These are phyloP conservation scores for Apium graveolens DNA, from an alignment of 129 eudicot species.

Conservation along the genomic window DNA sequence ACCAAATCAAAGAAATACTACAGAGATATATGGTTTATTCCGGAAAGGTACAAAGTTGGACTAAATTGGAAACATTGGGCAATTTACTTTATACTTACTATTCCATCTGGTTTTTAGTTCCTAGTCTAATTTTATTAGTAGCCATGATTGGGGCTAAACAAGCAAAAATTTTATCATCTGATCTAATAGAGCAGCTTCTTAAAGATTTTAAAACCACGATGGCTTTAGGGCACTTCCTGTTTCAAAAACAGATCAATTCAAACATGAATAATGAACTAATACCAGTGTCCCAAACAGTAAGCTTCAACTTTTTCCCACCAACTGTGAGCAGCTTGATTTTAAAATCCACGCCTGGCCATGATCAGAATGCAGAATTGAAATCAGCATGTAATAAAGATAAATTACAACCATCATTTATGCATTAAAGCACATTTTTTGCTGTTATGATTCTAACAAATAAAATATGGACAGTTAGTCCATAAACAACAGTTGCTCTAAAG, in stretches of 20 bases:
- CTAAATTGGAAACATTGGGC: no score
- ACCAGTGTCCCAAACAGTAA: conserved; percentile 95
- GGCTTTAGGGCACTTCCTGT: background rate
- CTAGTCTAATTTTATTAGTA: no score
- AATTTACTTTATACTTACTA: no score
- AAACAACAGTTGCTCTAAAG: no score
- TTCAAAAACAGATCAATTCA: background rate
- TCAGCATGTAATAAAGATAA: background rate
- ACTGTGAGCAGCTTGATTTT: conserved; percentile 64
- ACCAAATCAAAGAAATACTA: no score
- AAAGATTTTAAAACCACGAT: background rate
- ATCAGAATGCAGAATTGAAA: background rate
- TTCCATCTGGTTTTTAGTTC: no score
- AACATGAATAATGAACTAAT: background rate
- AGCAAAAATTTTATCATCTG: background rate
- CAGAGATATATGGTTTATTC: no score
- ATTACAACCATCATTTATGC: background rate
- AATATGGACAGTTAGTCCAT: no score
- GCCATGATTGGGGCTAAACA: no score
- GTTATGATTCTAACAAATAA: no score
- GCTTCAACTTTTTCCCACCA: conserved; percentile 73
- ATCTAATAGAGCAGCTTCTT: background rate
- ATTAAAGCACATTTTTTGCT: background rate
- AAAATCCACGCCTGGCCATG: conserved; percentile 72
- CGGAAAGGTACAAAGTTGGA: no score